A percentile compares a stretch with the other conserved stretches of the same genome.
Evolutionary conservation across 257 asterid species (phyloP).

Genomic region (Lavandula angustifolia): DNA sequence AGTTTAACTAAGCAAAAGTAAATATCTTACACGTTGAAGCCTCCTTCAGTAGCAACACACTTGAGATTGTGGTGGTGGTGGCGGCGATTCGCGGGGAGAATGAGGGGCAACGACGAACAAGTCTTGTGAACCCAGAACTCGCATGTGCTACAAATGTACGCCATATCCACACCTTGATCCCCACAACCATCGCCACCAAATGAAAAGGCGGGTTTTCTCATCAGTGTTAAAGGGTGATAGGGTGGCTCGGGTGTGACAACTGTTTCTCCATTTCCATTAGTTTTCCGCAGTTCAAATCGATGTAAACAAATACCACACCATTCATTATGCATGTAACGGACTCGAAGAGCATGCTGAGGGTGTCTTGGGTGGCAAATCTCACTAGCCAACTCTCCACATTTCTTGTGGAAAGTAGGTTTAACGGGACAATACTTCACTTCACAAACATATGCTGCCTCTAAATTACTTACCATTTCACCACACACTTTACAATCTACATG

Average conservation of each 20-base stretch:
- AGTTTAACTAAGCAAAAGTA: too few species aligned
- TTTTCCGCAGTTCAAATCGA: too few species aligned
- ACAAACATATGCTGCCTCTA: neutral
- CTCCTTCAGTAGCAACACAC: neutral
- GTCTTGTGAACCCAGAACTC: slow-evolving; percentile 8
- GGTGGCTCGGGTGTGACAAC: too few species aligned
- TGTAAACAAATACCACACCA: too few species aligned
- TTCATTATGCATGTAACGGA: too few species aligned
- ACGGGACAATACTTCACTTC: neutral
- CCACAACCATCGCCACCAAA: slow-evolving; percentile 7
- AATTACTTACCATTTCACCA: neutral
- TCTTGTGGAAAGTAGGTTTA: neutral
- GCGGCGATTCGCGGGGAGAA: neutral
- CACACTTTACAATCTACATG: neutral
- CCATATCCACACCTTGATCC: slow-evolving; percentile 3
- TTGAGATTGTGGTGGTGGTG: neutral
- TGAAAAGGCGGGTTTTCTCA: too few species aligned
- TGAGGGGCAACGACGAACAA: neutral
- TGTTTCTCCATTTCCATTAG: too few species aligned
- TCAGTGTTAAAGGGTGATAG: too few species aligned
- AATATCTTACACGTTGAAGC: slow-evolving; percentile 15
- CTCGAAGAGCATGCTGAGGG: neutral
- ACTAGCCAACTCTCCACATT: neutral
- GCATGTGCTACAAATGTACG: slow-evolving; percentile 13
- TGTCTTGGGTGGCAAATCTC: neutral